Evolutionary conservation across 2,329 filamentous ascomycete species (phyloP).

Genomic region (Metarhizium robertsii): DNA sequence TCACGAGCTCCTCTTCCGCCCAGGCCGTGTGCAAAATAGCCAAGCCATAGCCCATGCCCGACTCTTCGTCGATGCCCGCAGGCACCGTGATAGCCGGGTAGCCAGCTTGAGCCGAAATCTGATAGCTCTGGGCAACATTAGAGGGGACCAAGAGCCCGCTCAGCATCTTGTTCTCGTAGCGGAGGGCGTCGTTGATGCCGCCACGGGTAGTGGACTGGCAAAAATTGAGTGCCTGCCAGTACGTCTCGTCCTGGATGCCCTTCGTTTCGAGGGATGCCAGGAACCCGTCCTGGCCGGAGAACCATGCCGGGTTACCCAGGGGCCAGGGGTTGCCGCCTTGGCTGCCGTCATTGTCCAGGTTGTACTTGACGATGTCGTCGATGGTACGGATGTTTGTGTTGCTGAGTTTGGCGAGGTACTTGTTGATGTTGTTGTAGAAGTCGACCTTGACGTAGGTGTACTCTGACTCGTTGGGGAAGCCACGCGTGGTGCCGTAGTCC

Average conservation of each 20-base stretch:
- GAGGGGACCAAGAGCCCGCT: conserved; percentile 60
- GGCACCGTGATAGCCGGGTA: conserved; percentile 67
- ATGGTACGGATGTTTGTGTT: conserved; percentile 52
- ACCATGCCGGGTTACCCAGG: conserved; percentile 49
- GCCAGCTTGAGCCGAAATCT: conserved; percentile 65
- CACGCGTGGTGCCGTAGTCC: conserved; percentile 54
- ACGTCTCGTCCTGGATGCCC: conserved; percentile 54
- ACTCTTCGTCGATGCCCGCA: conserved; percentile 43
- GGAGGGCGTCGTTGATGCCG: conserved; percentile 61
- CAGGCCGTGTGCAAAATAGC: conserved; percentile 52
- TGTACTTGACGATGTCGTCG: conserved; percentile 58
- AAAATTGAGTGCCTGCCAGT: conserved; percentile 57
- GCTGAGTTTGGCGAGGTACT: conserved; percentile 51
- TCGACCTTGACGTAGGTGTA: conserved; percentile 65
- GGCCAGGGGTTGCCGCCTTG: conserved; percentile 57
- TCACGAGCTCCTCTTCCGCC: conserved; percentile 47
- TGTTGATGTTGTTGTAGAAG: conserved; percentile 53
- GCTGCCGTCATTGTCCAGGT: conserved; percentile 51
- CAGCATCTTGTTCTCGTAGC: conserved; percentile 34
- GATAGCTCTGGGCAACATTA: conserved; percentile 57
- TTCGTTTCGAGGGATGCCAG: conserved; percentile 51
- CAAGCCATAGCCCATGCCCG: conserved; percentile 53
- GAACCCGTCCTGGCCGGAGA: conserved; percentile 64
- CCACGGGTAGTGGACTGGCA: conserved; percentile 49
- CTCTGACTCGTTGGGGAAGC: conserved; percentile 62